These are phyloP conservation scores for Purshia tridentata DNA, from an alignment of 306 rosid genomes.

Conservation along the genomic window DNA sequence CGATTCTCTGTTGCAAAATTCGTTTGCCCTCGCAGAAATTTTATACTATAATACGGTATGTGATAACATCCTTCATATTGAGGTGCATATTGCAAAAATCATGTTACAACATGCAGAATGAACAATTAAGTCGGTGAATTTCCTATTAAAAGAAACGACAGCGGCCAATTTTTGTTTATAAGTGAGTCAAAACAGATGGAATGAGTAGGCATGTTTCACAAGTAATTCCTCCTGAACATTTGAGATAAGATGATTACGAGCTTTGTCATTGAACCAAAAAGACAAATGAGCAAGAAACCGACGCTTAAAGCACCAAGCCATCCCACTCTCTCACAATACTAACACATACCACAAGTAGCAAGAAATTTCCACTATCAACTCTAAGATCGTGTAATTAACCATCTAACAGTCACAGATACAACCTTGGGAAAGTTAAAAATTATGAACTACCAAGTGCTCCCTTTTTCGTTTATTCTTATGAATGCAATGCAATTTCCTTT, in stretches of 20 bases:
- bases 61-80: no score
- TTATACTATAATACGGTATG: no score
- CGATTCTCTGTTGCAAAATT: no score
- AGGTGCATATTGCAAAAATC: neutral
- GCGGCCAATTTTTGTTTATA: neutral
- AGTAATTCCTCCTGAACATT: neutral
- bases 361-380: slow-evolving; percentile 25
- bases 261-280: neutral
- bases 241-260: neutral
- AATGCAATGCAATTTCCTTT: slow-evolving; percentile 28
- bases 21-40: no score
- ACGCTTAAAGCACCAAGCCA: neutral
- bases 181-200: neutral
- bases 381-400: slow-evolving; percentile 5
- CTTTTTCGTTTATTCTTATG: slow-evolving; percentile 24
- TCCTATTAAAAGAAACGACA: neutral
- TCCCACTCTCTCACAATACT: no score
- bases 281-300: neutral
- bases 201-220: neutral
- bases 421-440: slow-evolving; percentile 24
- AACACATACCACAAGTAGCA: neutral
- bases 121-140: neutral
- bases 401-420: slow-evolving; percentile 28
- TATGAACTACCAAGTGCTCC: slow-evolving; percentile 19
- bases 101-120: neutral